A percentile compares a stretch with the other conserved stretches of the same genome.
Conservation (phyloP, 371 early-diverging fungal genomes). For the Mucor plumbeus region DNA sequence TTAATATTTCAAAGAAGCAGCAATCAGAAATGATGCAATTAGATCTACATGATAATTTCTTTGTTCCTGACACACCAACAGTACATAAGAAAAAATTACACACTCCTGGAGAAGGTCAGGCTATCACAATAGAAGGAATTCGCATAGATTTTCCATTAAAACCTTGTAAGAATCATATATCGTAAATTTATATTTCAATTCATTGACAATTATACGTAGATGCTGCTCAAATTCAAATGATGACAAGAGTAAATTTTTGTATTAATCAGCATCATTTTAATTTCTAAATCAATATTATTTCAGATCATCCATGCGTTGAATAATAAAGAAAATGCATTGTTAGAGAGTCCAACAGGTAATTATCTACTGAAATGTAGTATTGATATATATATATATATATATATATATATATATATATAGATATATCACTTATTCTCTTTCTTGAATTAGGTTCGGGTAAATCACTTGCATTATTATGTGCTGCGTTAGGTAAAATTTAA, state of each 20-base stretch:
- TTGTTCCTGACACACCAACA: neutral
- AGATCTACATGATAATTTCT: neutral
- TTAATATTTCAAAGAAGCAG: neutral
- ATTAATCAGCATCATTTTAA: neutral
- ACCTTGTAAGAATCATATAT: conserved; percentile 45
- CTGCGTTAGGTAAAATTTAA: conserved; percentile 46
- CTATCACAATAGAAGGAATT: conserved; percentile 42
- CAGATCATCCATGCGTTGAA: conserved; percentile 61
- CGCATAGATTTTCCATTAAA: conserved; percentile 58
- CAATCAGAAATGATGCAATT: neutral
- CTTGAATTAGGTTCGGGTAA: conserved; percentile 59
- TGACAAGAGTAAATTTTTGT: conserved; percentile 48
- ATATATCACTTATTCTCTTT: neutral
- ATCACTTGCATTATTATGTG: conserved; percentile 61
- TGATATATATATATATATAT: too few relatives aligned
- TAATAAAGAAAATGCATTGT: conserved; percentile 52
- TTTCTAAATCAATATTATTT: neutral
- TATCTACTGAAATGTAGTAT: neutral
- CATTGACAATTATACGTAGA: conserved; percentile 26
- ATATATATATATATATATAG: too few relatives aligned
- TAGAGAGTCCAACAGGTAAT: conserved; percentile 67
- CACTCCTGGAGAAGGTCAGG: conserved; percentile 4
- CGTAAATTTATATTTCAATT: too few relatives aligned
- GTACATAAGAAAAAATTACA: conserved; percentile 4
- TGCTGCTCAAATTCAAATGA: conserved; percentile 64